Conservation (phyloP, 768 basidiomycete genomes). For the Russula sp. region DNA sequence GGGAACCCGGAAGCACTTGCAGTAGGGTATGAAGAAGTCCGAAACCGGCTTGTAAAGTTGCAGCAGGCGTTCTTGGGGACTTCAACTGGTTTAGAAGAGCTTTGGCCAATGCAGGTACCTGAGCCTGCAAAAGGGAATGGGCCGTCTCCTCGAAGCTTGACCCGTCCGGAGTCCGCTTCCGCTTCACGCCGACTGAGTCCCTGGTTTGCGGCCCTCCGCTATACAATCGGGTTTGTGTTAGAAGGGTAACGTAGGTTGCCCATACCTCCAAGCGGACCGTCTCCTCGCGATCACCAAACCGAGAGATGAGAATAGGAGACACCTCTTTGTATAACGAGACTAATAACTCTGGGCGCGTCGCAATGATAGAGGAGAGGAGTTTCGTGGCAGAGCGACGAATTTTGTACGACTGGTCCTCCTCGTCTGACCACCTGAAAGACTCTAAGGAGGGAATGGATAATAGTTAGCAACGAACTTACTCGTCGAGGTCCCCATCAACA, state of each 20-base stretch:
- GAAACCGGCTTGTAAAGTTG: conserved; percentile 83
- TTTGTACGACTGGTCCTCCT: conserved; percentile 98
- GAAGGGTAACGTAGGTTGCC: conserved; percentile 72
- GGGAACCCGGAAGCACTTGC: conserved; percentile 73
- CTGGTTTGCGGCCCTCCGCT: conserved; percentile 53
- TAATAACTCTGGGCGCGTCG: conserved; percentile 85
- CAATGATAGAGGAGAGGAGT: conserved; percentile 74
- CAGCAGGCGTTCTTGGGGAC: conserved; percentile 64
- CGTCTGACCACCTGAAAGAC: conserved; percentile 77
- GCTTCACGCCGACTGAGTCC: conserved; percentile 51
- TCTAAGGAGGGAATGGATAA: conserved; percentile 2
- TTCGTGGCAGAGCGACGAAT: conserved; percentile 92
- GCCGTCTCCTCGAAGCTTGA: conserved; percentile 74
- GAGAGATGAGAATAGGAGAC: conserved; percentile 81
- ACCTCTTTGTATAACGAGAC: conserved; percentile 72
- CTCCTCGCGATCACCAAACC: conserved; percentile 92
- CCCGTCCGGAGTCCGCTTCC: conserved; percentile 69
- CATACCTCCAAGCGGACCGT: conserved; percentile 91
- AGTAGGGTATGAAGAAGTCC: conserved; percentile 67
- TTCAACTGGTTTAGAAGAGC: conserved; percentile 81
- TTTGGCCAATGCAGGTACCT: conserved; percentile 74
- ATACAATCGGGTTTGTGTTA: conserved; percentile 80
- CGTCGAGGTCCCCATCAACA: conserved; percentile 71
- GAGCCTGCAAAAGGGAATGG: conserved; percentile 58
- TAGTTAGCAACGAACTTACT: conserved; percentile 38